phyloP scores from a whole-genome alignment of 2,329 filamentous ascomycete species.

The Fusarium paranaense region DNA sequence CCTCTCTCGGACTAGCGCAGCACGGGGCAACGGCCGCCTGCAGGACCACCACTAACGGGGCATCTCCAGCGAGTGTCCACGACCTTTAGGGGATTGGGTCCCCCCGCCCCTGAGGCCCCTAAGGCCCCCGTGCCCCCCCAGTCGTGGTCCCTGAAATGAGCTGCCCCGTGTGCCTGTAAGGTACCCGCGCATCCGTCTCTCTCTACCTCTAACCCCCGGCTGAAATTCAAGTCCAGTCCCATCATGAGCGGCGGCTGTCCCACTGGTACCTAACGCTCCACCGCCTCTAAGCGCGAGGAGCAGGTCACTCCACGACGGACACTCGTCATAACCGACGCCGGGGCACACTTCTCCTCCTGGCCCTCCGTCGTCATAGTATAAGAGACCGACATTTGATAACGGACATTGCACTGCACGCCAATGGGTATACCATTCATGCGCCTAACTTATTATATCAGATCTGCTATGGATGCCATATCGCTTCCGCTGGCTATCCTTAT shows the following conservation, averaged over 20 bases:
- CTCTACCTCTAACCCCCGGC: slow-evolving; percentile 1
- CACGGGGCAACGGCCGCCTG: slow-evolving; percentile 36
- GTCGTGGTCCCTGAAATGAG: slow-evolving; percentile 39
- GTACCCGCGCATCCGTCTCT: slow-evolving; percentile 26
- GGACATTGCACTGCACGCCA: not conserved
- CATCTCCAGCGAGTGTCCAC: slow-evolving; percentile 5
- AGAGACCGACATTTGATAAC: not conserved
- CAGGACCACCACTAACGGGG: slow-evolving; percentile 1
- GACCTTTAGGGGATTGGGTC: slow-evolving; percentile 5
- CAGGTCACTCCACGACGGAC: slow-evolving; percentile 11
- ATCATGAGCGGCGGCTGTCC: not conserved
- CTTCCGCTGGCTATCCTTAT: slow-evolving; percentile 2
- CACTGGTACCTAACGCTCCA: slow-evolving; percentile 18
- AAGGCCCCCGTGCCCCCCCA: not conserved
- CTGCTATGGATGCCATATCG: not conserved
- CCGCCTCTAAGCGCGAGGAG: not conserved
- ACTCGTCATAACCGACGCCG: slow-evolving; percentile 3
- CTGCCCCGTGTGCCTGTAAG: slow-evolving; percentile 27
- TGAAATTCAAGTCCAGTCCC: slow-evolving; percentile 24
- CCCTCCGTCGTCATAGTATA: not conserved
- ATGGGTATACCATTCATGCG: not conserved
- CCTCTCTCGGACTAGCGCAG: slow-evolving; percentile 35
- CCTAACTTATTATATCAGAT: not conserved
- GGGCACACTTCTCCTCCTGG: not conserved
- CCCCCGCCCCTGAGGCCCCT: not conserved